Percentiles rank a stretch among this genome's conserved stretches.
Conservation (phyloP, 805 yeast species). For the Geotrichum ghanense region DNA sequence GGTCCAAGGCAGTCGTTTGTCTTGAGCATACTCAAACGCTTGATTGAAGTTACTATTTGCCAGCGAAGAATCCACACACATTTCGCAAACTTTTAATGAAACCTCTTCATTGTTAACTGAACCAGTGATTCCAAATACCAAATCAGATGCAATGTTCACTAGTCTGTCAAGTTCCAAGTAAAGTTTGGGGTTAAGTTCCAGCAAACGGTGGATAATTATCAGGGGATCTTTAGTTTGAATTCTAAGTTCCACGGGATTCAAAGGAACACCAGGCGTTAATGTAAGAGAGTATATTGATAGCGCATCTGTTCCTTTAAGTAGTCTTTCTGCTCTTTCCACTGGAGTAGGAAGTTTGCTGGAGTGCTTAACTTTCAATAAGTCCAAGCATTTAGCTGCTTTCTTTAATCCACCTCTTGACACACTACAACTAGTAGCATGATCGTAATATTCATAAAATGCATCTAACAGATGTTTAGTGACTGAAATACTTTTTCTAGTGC, state of each 20-base stretch:
- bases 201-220: conserved; percentile 19
- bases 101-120: conserved; percentile 7
- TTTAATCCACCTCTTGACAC: conserved; percentile 30
- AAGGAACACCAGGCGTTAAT: conserved; percentile 20
- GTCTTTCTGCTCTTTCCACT: conserved; percentile 13
- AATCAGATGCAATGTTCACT: conserved; percentile 10
- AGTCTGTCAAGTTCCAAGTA: conserved; percentile 21
- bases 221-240: conserved; percentile 15
- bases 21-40: conserved; percentile 34
- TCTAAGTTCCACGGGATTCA: conserved; percentile 19
- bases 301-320: conserved; percentile 20
- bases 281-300: conserved; percentile 20
- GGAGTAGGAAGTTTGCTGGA: conserved; percentile 5
- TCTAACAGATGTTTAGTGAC: conserved; percentile 8
- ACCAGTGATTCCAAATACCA: conserved; percentile 7
- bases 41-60: conserved; percentile 48
- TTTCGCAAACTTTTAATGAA: conserved; percentile 14
- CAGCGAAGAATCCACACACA: conserved; percentile 59
- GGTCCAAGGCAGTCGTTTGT: conserved; percentile 41
- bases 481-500: conserved; percentile 5
- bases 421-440: conserved; percentile 33
- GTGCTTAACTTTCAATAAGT: conserved; percentile 9
- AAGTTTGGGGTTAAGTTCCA: conserved; percentile 22
- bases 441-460: conserved; percentile 32
- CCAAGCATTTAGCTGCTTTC: conserved; percentile 25